A percentile compares a stretch with the other conserved stretches of the same genome.
Conservation (phyloP, 108 stramenopile genomes). For the Skeletonema grethae region DNA sequence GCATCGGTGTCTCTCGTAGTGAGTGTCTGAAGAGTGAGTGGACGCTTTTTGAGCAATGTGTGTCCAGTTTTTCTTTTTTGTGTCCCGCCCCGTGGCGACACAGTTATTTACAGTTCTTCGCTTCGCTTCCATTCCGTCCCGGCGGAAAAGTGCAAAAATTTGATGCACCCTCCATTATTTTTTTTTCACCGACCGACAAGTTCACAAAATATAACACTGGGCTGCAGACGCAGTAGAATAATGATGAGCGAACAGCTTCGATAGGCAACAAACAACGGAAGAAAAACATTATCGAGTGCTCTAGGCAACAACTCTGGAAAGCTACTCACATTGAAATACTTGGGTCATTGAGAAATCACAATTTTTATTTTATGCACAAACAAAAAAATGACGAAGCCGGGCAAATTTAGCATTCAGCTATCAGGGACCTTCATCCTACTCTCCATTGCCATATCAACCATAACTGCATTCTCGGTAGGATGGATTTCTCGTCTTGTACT, state of each 20-base stretch:
- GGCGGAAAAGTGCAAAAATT: too few species aligned
- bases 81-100: too few species aligned
- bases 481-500: conserved; percentile 52
- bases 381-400: conserved; percentile 3
- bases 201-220: too few species aligned
- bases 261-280: background rate
- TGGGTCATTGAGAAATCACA: background rate
- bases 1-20: too few species aligned
- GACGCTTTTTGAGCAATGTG: too few species aligned
- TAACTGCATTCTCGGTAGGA: conserved; percentile 58
- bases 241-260: background rate
- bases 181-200: too few species aligned
- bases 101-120: too few species aligned
- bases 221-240: background rate
- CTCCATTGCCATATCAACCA: conserved; percentile 31
- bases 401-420: conserved; percentile 31
- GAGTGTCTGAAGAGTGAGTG: too few species aligned
- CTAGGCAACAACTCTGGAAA: background rate
- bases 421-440: conserved; percentile 49
- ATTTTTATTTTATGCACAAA: background rate
- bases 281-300: background rate
- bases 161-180: too few species aligned
- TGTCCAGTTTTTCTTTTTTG: too few species aligned
- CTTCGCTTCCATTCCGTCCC: too few species aligned
- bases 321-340: background rate